Evolutionary conservation across 176 grass and related monocot species (phyloP).

Genomic region (Pharus latifolius): DNA sequence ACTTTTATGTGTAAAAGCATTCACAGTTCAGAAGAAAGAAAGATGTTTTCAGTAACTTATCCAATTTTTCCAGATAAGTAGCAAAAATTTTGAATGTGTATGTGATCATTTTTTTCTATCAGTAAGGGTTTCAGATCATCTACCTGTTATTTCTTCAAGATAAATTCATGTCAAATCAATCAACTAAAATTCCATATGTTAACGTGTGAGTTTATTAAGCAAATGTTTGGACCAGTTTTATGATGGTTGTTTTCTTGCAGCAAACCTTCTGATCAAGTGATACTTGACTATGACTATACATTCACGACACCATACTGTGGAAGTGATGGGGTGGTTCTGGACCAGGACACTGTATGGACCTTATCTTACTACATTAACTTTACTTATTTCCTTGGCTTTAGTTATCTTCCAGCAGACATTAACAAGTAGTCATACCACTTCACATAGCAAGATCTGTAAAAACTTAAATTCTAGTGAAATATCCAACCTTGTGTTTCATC

Average conservation of each 20-base stretch:
- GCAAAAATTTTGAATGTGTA: no score
- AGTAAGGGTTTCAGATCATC: background rate
- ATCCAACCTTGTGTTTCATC: no score
- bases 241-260: constrained; percentile 42
- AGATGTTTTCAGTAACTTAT: no score
- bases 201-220: background rate
- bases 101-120: background rate
- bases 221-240: background rate
- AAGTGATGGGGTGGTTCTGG: constrained; percentile 35
- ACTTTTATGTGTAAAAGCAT: no score
- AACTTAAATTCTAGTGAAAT: no score
- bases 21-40: no score
- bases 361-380: background rate
- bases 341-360: constrained; percentile 21
- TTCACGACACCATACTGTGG: constrained; percentile 86
- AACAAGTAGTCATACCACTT: no score
- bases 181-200: background rate
- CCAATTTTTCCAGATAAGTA: no score
- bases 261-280: constrained; percentile 78
- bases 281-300: constrained; percentile 97
- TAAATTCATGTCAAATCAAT: background rate
- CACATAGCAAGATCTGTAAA: no score
- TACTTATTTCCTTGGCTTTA: background rate
- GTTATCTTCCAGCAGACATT: no score
- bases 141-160: background rate